Percentiles rank a stretch among this genome's conserved stretches.
These are phyloP conservation scores for Trametes cubensis DNA, from an alignment of 768 basidiomycete species.

Conservation along the genomic window DNA sequence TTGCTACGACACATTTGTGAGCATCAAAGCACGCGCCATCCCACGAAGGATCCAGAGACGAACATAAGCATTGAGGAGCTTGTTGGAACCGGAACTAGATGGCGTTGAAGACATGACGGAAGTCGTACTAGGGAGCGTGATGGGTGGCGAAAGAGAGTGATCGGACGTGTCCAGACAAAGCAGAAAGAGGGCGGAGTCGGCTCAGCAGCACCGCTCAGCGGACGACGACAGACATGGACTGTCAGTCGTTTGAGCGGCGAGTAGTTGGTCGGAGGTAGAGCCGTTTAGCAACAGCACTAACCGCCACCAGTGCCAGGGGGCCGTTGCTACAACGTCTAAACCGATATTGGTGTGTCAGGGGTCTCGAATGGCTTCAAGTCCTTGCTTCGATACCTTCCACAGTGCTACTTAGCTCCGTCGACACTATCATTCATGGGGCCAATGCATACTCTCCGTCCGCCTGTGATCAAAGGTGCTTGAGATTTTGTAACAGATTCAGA, in stretches of 20 bases:
- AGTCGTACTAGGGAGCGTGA: slow-evolving; percentile 23
- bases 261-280: slow-evolving; percentile 19
- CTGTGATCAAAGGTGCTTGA: no score
- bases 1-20: slow-evolving; percentile 59
- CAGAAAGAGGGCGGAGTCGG: slow-evolving; percentile 5
- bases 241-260: slow-evolving; percentile 23
- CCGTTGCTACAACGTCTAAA: neutral
- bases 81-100: slow-evolving; percentile 29
- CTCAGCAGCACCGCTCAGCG: slow-evolving; percentile 20
- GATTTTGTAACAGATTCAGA: no score
- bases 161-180: slow-evolving; percentile 13
- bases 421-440: no score
- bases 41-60: slow-evolving; percentile 10
- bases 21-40: neutral
- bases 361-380: neutral
- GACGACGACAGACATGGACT: slow-evolving; percentile 22
- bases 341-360: slow-evolving; percentile 6
- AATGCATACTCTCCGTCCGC: no score
- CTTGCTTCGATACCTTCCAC: no score
- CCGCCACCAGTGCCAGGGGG: slow-evolving; percentile 14
- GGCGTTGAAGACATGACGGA: slow-evolving; percentile 21
- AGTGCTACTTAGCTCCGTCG: no score
- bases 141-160: slow-evolving; percentile 16
- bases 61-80: slow-evolving; percentile 35
- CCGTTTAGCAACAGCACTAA: slow-evolving; percentile 21